A percentile compares a stretch with the other conserved stretches of the same genome.
Conservation (phyloP, 768 basidiomycete species). For the Leucosporidium creatinivorum region DNA sequence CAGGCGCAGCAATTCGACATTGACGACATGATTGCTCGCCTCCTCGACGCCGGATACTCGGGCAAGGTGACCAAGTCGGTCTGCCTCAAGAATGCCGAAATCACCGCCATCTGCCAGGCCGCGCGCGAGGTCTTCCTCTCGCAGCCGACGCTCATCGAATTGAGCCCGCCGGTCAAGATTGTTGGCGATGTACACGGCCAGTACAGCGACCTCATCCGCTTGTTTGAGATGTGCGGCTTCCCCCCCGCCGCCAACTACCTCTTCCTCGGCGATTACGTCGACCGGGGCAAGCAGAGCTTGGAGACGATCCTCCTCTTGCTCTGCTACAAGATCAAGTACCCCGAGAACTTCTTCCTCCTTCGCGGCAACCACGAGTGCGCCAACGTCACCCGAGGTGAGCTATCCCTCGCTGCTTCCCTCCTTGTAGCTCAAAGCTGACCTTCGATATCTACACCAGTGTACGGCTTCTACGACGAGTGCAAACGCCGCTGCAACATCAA, state of each 20-base stretch:
- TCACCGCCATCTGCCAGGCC: conserved; percentile 84
- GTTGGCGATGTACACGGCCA: conserved; percentile 99
- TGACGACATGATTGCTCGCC: conserved; percentile 94
- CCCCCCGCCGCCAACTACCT: conserved; percentile 95
- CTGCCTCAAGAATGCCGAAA: conserved; percentile 86
- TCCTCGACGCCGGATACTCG: conserved; percentile 92
- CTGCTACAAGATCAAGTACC: conserved; percentile 99
- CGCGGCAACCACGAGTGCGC: conserved; percentile 99
- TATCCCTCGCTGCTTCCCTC: background rate
- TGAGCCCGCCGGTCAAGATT: conserved; percentile 97
- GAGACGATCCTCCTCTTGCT: conserved; percentile 94
- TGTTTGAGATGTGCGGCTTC: conserved; percentile 99
- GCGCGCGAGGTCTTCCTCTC: conserved; percentile 92
- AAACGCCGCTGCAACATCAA: conserved; percentile 99
- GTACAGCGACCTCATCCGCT: conserved; percentile 93
- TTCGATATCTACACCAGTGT: conserved; percentile 52
- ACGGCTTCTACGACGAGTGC: conserved; percentile 99
- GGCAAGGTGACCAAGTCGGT: conserved; percentile 96
- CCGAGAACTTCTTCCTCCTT: conserved; percentile 97
- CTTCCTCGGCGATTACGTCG: conserved; percentile 98
- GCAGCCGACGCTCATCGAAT: conserved; percentile 93
- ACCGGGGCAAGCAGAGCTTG: conserved; percentile 94
- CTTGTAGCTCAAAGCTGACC: background rate
- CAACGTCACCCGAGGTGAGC: conserved; percentile 87
- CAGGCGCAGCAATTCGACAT: conserved; percentile 61